Base-by-base conservation (phyloP, 164 flowering plant genomes). In the Vitis cinerea region DNA sequence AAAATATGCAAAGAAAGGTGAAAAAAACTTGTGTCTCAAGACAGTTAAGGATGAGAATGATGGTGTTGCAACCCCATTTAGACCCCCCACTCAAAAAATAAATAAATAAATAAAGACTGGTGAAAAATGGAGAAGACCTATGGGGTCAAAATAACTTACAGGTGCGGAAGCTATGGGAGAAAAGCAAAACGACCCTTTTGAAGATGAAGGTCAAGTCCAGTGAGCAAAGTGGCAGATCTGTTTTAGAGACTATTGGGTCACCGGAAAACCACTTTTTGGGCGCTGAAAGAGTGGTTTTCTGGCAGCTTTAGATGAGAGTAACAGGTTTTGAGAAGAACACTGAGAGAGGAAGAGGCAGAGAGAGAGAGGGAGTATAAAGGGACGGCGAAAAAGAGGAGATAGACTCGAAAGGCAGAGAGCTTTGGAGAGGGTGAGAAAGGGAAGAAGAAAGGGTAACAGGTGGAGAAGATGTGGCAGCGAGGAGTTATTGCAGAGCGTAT, bases 401-500 rank as follows among this genome's bases (percentile, higher is more conserved):
- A 61, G 55, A 66, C 7, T 15, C 50, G 17, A 66, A 58, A 66
- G 31, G 66, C 27, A 23, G 27, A 48, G 50, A 29, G 60, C 13
- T 19, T 48, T 29, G 60, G 51, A 64, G 67, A 60, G 27, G 68
- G 62, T 10, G 65, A 51, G 62, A 17, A 47, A 27, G 69, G 52
- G 51, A 37, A 68, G 37, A 14, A 61, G 61, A 30, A 70, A 65
- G 44, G 37, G 65, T 67, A 52, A 79, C 67, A 60, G 75, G 72
- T 71, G 82, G 79, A 61, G 78, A 72, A 66, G 83, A 72, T 66
- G 73, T 66, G 79, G 76, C 68, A 68, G 72, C 61, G 65, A 74
- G 80, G 79, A 83, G 83, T 82, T 72, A 85, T 75, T 84, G 86
- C 86, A 71, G 78, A 77, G 84, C 69, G 81, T 72, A 60, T 80